phyloP scores from a whole-genome alignment of 2,329 filamentous ascomycete species.

The Dactylellina sp. region DNA sequence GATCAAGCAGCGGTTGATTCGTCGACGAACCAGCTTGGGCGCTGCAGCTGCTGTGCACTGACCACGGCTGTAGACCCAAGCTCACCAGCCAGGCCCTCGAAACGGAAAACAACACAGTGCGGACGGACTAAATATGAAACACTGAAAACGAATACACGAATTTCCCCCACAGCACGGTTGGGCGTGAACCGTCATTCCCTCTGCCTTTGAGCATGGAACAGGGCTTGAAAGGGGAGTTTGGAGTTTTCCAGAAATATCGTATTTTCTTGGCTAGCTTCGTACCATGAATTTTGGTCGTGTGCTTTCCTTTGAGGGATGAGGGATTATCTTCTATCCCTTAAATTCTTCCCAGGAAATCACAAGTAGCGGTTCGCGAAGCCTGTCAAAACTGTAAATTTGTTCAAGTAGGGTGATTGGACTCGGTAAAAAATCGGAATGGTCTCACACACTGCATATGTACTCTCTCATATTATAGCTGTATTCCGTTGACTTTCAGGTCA shows the following conservation, averaged over 20 bases:
- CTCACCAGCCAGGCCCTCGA: background rate
- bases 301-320: constrained; percentile 1
- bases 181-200: constrained; percentile 10
- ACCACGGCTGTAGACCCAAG: background rate
- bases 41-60: background rate
- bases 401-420: no score
- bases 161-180: background rate
- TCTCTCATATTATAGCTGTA: no score
- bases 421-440: no score
- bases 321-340: constrained; percentile 18
- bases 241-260: background rate
- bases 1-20: background rate
- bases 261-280: constrained; percentile 14
- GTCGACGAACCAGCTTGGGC: background rate
- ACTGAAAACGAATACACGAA: background rate
- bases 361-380: no score
- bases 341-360: background rate
- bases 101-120: background rate
- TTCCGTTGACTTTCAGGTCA: no score
- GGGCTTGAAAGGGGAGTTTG: constrained; percentile 11
- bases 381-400: no score
- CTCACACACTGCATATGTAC: no score
- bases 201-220: constrained; percentile 5
- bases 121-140: constrained; percentile 3
- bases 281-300: background rate